phyloP scores from a whole-genome alignment of 345 rosid species.

The Turnera subulata region DNA sequence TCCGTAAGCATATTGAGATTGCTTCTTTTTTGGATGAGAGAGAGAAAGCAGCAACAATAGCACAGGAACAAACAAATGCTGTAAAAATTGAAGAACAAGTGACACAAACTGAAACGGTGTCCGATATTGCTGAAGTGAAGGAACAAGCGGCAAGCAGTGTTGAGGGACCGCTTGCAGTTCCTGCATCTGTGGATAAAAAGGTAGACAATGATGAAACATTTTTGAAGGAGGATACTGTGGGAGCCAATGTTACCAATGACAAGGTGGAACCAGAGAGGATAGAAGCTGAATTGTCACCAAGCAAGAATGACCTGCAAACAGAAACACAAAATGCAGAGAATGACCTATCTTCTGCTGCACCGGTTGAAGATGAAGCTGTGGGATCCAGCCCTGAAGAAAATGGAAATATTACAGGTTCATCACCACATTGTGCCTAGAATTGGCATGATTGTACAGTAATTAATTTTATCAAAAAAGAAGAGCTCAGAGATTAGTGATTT shows the following conservation, averaged over 20 bases:
- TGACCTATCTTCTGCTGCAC: slow-evolving; percentile 29
- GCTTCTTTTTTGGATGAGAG: slow-evolving; percentile 70
- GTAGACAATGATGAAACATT: slow-evolving; percentile 24
- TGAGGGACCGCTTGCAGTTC: slow-evolving; percentile 5
- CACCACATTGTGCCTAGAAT: too few species aligned
- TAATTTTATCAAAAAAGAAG: too few species aligned
- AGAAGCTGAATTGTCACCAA: not conserved
- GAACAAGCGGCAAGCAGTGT: slow-evolving; percentile 18
- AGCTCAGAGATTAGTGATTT: too few species aligned
- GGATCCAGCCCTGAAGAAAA: slow-evolving; percentile 34
- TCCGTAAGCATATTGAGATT: slow-evolving; percentile 67
- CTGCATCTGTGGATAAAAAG: slow-evolving; percentile 22
- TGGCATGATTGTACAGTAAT: too few species aligned
- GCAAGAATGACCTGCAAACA: not conserved
- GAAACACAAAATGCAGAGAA: slow-evolving; percentile 24
- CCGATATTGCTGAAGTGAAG: slow-evolving; percentile 26
- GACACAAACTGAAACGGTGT: slow-evolving; percentile 26
- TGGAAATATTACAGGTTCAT: slow-evolving; percentile 36
- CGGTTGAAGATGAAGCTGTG: slow-evolving; percentile 30
- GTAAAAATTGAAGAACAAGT: slow-evolving; percentile 20
- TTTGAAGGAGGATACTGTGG: slow-evolving; percentile 11
- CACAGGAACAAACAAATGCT: slow-evolving; percentile 10
- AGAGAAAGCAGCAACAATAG: slow-evolving; percentile 37
- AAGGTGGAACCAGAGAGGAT: slow-evolving; percentile 11
- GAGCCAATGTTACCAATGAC: slow-evolving; percentile 11